Percentiles rank a stretch among this genome's conserved stretches.
Conservation (phyloP, 495 filamentous ascomycete genomes). For the Penicillium flavigenum region DNA sequence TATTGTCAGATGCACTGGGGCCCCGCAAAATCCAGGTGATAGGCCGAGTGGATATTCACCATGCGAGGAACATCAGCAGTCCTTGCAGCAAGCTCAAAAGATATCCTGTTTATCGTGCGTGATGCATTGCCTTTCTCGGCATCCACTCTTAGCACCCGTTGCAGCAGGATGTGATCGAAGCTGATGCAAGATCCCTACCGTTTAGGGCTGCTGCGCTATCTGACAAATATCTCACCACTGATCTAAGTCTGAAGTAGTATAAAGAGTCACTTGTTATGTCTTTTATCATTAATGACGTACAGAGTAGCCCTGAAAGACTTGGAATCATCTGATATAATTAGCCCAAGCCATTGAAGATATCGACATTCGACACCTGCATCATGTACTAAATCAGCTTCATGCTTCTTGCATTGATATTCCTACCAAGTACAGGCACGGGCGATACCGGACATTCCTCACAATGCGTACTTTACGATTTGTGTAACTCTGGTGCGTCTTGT, state of each 20-base stretch:
- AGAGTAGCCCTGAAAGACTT: background rate
- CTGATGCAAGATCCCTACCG: constrained; percentile 28
- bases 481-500: constrained; percentile 11
- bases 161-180: constrained; percentile 37
- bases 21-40: constrained; percentile 5
- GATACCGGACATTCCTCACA: background rate
- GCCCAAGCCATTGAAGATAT: background rate
- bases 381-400: background rate
- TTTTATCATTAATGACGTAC: background rate
- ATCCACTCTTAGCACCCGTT: constrained; percentile 32
- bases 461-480: background rate
- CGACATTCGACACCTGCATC: background rate
- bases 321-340: background rate
- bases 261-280: background rate
- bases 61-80: constrained; percentile 47
- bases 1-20: constrained; percentile 8
- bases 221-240: constrained; percentile 5
- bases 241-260: background rate
- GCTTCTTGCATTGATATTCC: background rate
- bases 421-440: background rate
- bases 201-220: background rate
- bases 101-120: constrained; percentile 37
- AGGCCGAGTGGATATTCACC: constrained; percentile 24
- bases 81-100: constrained; percentile 52
- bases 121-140: too few species aligned